phyloP scores from a whole-genome alignment of 805 yeast genomes.

The Pichia manshurica region DNA sequence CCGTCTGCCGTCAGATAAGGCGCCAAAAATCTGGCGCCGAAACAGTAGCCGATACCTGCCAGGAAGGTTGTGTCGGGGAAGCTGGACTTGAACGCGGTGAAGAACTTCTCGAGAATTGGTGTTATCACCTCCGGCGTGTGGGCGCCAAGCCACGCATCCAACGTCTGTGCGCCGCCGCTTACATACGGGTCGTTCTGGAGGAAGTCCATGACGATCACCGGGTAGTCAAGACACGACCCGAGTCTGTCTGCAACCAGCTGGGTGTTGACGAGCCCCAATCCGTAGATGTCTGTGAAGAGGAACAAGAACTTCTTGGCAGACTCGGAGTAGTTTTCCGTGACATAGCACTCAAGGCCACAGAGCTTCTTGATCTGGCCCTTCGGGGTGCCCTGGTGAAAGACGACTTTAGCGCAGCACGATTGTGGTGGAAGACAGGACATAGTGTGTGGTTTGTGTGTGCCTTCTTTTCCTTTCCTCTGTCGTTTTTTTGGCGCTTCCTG shows the following conservation, averaged over 20 bases:
- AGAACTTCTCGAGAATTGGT: slow-evolving; percentile 44
- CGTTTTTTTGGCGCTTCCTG: too few species aligned
- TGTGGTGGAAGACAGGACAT: slow-evolving; percentile 18
- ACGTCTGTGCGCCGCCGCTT: slow-evolving; percentile 14
- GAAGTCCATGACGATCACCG: slow-evolving; percentile 72
- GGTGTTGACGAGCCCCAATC: slow-evolving; percentile 52
- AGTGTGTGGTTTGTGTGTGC: not conserved
- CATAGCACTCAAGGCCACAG: slow-evolving; percentile 41
- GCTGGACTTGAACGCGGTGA: slow-evolving; percentile 39
- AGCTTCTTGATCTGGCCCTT: slow-evolving; percentile 38
- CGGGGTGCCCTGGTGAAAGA: slow-evolving; percentile 36
- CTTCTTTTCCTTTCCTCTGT: too few species aligned
- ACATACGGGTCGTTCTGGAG: slow-evolving; percentile 50
- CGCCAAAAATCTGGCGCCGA: slow-evolving; percentile 69
- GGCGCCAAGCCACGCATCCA: slow-evolving; percentile 40
- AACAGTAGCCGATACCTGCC: slow-evolving; percentile 74
- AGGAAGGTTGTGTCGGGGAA: slow-evolving; percentile 40
- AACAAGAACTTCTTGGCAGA: slow-evolving; percentile 44
- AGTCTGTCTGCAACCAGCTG: slow-evolving; percentile 61
- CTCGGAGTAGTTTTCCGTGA: slow-evolving; percentile 39
- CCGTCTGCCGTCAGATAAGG: slow-evolving; percentile 41
- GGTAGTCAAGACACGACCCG: slow-evolving; percentile 51
- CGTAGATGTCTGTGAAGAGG: slow-evolving; percentile 65
- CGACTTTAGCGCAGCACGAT: slow-evolving; percentile 12
- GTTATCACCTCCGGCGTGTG: slow-evolving; percentile 38